A percentile compares a stretch with the other conserved stretches of the same genome.
phyloP scores from a whole-genome alignment of 805 yeast genomes.

The Lipomyces spencermartinsiae region DNA sequence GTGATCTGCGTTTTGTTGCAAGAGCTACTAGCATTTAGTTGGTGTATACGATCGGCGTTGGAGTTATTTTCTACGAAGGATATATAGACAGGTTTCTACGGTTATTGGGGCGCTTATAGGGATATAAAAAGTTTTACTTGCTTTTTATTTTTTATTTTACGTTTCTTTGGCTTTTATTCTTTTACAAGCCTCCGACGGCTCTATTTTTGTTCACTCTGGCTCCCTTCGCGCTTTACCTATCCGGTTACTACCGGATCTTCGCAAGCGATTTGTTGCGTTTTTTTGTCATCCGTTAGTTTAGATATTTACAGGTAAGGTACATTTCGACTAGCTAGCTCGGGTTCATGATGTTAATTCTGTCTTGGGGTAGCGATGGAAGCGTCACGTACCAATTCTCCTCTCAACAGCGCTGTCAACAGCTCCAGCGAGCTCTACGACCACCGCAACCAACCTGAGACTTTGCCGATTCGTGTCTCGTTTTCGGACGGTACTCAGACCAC shows the following conservation, averaged over 20 bases:
- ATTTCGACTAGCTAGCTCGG: neutral
- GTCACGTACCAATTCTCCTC: constrained; percentile 35
- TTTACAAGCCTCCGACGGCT: neutral
- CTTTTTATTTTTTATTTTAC: neutral
- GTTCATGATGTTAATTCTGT: neutral
- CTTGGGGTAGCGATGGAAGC: constrained; percentile 24
- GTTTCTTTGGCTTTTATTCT: neutral
- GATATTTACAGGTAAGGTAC: neutral
- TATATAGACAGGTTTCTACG: neutral
- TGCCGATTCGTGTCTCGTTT: constrained; percentile 46
- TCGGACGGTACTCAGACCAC: constrained; percentile 19
- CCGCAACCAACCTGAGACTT: constrained; percentile 55
- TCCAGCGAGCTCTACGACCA: constrained; percentile 53
- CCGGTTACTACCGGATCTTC: constrained; percentile 34
- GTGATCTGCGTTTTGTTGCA: neutral
- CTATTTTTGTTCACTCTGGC: constrained; percentile 27
- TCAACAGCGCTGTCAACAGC: constrained; percentile 1
- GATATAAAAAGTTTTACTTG: neutral
- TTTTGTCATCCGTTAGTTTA: constrained; percentile 20
- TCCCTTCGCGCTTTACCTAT: constrained; percentile 9
- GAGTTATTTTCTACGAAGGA: neutral
- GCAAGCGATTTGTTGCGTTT: constrained; percentile 17
- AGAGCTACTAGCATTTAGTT: neutral
- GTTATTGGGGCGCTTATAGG: neutral
- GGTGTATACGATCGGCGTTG: neutral